A percentile compares a stretch with the other conserved stretches of the same genome.
Conservation (phyloP, 2,329 filamentous ascomycete genomes). For the Niveomyces coronatus region DNA sequence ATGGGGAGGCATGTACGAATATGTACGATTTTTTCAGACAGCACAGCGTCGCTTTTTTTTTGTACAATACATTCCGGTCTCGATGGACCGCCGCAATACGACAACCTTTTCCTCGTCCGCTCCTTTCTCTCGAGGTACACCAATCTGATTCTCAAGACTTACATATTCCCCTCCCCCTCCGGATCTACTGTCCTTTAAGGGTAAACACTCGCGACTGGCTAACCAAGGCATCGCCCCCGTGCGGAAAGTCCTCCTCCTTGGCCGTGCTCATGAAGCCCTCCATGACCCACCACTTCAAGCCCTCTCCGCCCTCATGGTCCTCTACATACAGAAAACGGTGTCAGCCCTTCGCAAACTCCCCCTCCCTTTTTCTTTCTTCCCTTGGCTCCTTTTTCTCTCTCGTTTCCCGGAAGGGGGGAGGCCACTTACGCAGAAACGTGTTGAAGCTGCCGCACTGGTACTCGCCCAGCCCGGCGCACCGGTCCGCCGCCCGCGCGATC, state of each 20-base stretch:
- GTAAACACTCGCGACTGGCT: conserved; percentile 1
- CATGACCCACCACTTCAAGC: conserved; percentile 3
- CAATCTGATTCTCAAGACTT: too few relatives aligned
- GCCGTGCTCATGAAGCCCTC: conserved; percentile 1
- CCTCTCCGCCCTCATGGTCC: not conserved
- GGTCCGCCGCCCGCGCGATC: not conserved
- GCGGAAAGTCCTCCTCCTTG: not conserved
- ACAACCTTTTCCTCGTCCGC: too few relatives aligned
- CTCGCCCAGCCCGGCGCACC: not conserved
- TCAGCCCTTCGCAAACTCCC: too few relatives aligned
- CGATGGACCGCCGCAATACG: too few relatives aligned
- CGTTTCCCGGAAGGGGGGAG: not conserved
- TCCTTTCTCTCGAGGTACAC: too few relatives aligned
- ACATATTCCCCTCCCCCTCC: too few relatives aligned
- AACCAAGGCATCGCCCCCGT: not conserved
- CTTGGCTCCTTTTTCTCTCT: not conserved
- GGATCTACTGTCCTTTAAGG: not conserved
- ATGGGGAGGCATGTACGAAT: too few relatives aligned
- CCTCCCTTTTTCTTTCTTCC: not conserved
- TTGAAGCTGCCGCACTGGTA: not conserved
- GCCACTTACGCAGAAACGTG: not conserved
- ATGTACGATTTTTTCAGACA: too few relatives aligned
- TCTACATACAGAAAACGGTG: not conserved
- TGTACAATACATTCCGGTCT: too few relatives aligned
- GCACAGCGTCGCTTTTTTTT: too few relatives aligned